Evolutionary conservation across 192 early-diverging fungal genomes (phyloP).

Genomic region (Podochytrium sp.): DNA sequence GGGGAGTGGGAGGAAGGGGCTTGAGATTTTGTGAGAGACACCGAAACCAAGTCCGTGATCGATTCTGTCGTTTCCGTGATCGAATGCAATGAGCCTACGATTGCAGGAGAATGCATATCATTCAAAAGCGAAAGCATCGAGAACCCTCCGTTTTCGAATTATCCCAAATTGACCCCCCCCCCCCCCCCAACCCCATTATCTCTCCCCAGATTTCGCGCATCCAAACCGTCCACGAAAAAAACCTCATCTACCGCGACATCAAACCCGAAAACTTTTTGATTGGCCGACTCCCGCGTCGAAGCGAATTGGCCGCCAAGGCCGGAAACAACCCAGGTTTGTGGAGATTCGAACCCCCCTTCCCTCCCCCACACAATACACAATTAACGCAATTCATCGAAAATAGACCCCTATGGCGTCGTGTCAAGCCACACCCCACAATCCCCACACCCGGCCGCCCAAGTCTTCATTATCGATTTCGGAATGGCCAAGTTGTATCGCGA

Average conservation of each 20-base stretch:
- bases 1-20: no score
- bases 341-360: background rate
- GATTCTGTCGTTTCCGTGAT: no score
- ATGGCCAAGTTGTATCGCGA: constrained; percentile 99
- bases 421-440: constrained; percentile 59
- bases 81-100: no score
- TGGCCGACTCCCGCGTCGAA: constrained; percentile 71
- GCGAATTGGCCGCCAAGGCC: constrained; percentile 54
- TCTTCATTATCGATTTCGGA: constrained; percentile 97
- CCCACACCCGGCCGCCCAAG: constrained; percentile 61
- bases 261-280: constrained; percentile 99
- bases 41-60: no score
- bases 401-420: constrained; percentile 51
- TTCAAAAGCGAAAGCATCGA: no score
- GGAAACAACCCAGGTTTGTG: constrained; percentile 28
- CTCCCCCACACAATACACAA: background rate
- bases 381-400: background rate
- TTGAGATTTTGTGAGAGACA: no score
- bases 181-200: no score
- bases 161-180: no score
- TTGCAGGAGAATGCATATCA: no score
- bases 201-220: constrained; percentile 81
- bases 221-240: constrained; percentile 92
- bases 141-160: no score
- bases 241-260: constrained; percentile 97